These are phyloP conservation scores for Tetrahymena thermophila DNA, from an alignment of 73 alveolate genomes.

Conservation along the genomic window DNA sequence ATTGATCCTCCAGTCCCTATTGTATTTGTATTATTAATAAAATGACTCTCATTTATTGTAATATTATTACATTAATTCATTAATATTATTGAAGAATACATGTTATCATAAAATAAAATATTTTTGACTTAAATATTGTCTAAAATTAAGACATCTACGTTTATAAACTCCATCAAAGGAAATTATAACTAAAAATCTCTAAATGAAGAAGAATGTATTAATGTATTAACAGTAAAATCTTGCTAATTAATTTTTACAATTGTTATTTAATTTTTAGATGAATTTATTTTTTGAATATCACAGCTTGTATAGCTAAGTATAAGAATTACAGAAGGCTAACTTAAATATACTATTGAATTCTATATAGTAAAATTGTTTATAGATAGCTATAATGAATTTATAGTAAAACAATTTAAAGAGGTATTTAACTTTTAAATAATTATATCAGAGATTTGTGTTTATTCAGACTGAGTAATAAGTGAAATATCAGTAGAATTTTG, in stretches of 20 bases:
- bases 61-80: background rate
- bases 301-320: background rate
- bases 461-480: background rate
- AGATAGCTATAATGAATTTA: background rate
- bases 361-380: too few relatives aligned
- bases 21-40: background rate
- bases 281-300: too few relatives aligned
- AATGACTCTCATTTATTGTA: background rate
- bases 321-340: background rate
- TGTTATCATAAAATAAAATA: background rate
- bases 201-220: background rate
- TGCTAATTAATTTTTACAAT: too few relatives aligned
- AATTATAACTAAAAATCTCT: background rate
- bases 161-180: background rate
- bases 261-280: background rate
- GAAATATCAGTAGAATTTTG: background rate
- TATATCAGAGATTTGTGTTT: background rate
- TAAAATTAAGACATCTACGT: too few relatives aligned
- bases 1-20: background rate
- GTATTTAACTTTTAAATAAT: too few relatives aligned
- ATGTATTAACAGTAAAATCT: background rate
- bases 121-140: background rate
- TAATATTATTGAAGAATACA: background rate
- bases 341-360: background rate
- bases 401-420: background rate